A percentile compares a stretch with the other conserved stretches of the same genome.
Conservation (phyloP, 1,284 basidiomycete species). For the Mycena citricolor region DNA sequence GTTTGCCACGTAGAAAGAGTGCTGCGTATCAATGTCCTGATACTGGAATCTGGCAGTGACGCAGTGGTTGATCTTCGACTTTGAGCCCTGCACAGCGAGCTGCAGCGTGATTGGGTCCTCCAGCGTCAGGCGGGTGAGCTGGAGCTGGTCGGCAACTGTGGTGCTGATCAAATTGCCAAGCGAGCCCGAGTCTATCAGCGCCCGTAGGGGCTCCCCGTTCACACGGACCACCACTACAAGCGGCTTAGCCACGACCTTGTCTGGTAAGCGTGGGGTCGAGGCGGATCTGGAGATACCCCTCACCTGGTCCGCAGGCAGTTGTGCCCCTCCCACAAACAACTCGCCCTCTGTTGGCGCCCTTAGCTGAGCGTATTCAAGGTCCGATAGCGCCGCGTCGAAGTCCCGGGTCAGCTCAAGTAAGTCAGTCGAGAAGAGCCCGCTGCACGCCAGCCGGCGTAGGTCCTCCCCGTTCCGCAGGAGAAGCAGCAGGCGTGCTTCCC, state of each 20-base stretch:
- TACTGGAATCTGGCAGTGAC: constrained; percentile 28
- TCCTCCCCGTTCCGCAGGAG: too few relatives aligned
- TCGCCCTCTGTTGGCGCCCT: too few relatives aligned
- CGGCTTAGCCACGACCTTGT: constrained; percentile 29
- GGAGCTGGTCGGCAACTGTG: constrained; percentile 35
- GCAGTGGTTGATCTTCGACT: constrained; percentile 30
- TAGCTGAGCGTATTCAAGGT: too few relatives aligned
- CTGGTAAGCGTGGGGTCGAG: constrained; percentile 24
- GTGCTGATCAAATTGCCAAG: constrained; percentile 41
- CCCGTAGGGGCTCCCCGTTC: constrained; percentile 32
- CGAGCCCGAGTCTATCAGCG: constrained; percentile 37
- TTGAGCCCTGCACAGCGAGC: constrained; percentile 30
- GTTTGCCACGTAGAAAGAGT: constrained; percentile 17
- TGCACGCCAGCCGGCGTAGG: too few relatives aligned
- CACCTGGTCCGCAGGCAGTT: constrained; percentile 10
- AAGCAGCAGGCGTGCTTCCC: too few relatives aligned
- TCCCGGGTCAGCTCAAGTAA: too few relatives aligned
- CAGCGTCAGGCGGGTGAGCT: constrained; percentile 22
- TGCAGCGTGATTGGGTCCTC: constrained; percentile 32
- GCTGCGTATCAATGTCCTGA: constrained; percentile 32
- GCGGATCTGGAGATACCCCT: constrained; percentile 23
- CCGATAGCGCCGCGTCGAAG: too few relatives aligned
- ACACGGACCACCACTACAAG: constrained; percentile 33
- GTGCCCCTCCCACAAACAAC: constrained; percentile 10
- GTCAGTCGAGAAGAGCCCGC: too few relatives aligned